A percentile compares a stretch with the other conserved stretches of the same genome.
Conservation (phyloP, 176 grass and related monocot genomes). For the Tillandsia leiboldiana region DNA sequence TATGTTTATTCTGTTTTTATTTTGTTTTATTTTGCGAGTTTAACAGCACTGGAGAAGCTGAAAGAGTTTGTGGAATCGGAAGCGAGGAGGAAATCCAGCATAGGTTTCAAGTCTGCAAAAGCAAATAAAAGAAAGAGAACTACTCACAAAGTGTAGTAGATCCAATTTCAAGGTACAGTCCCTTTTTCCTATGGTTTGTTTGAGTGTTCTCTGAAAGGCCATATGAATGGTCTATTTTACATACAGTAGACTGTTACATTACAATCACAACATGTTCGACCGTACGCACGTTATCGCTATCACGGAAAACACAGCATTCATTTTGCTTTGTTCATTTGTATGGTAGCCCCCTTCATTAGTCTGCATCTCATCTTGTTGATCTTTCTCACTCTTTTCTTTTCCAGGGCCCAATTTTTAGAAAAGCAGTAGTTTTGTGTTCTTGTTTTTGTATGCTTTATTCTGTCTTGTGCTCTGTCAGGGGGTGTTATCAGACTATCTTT, state of each 20-base stretch:
- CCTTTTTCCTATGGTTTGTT: constrained; percentile 4
- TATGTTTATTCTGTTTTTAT: constrained; percentile 7
- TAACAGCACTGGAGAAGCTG: constrained; percentile 70
- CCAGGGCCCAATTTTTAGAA: not conserved
- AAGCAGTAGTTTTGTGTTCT: not conserved
- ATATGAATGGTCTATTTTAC: not conserved
- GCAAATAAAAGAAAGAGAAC: constrained; percentile 48
- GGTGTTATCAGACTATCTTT: not conserved
- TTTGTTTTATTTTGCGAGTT: constrained; percentile 16
- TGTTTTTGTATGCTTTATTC: not conserved
- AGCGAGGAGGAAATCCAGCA: constrained; percentile 46
- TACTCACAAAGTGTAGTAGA: constrained; percentile 19
- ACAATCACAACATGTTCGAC: no score
- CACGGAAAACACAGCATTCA: no score
- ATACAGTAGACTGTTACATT: not conserved
- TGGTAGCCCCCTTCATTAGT: no score
- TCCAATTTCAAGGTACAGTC: not conserved
- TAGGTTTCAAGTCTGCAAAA: constrained; percentile 18
- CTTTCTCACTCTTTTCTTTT: not conserved
- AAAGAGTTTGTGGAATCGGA: constrained; percentile 49
- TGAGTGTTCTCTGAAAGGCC: constrained; percentile 1
- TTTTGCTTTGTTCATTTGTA: no score
- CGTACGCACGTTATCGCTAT: no score
- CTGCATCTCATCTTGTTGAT: not conserved
- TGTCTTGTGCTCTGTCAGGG: not conserved